Conservation (phyloP, 441 rosid genomes). For the Geranium incanum region DNA sequence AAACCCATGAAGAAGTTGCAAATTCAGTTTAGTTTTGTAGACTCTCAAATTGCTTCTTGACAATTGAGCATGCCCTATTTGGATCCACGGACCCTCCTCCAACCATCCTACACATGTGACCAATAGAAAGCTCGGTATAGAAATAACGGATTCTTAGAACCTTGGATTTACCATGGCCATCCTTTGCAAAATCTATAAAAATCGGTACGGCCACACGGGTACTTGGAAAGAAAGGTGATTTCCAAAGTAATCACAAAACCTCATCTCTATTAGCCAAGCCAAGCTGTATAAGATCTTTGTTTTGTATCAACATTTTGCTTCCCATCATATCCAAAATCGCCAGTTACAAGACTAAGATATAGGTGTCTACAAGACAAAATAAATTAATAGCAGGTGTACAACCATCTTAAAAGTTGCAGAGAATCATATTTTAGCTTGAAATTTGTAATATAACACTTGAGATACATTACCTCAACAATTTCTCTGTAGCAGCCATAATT, state of each 20-base stretch:
- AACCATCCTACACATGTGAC: slow-evolving; percentile 50
- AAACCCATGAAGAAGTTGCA: neutral
- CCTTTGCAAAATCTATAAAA: neutral
- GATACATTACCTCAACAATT: slow-evolving; percentile 54
- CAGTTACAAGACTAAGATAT: no score
- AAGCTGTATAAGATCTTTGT: no score
- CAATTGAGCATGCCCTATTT: slow-evolving; percentile 48
- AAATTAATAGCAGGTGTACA: neutral
- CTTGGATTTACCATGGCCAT: no score
- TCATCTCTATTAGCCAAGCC: no score
- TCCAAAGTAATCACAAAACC: no score
- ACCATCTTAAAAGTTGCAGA: neutral
- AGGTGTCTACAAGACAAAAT: neutral
- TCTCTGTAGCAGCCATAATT: slow-evolving; percentile 76
- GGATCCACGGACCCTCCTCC: slow-evolving; percentile 70
- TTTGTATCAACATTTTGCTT: no score
- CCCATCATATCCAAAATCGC: no score
- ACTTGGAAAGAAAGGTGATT: no score
- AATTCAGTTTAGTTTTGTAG: slow-evolving; percentile 30
- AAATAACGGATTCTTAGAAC: no score
- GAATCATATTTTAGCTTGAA: neutral
- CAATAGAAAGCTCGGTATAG: slow-evolving; percentile 2
- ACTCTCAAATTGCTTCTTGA: slow-evolving; percentile 45
- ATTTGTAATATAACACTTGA: neutral
- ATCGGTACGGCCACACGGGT: no score